These are phyloP conservation scores for Cercophora sp. DNA, from an alignment of 495 filamentous ascomycete genomes.

Conservation along the genomic window DNA sequence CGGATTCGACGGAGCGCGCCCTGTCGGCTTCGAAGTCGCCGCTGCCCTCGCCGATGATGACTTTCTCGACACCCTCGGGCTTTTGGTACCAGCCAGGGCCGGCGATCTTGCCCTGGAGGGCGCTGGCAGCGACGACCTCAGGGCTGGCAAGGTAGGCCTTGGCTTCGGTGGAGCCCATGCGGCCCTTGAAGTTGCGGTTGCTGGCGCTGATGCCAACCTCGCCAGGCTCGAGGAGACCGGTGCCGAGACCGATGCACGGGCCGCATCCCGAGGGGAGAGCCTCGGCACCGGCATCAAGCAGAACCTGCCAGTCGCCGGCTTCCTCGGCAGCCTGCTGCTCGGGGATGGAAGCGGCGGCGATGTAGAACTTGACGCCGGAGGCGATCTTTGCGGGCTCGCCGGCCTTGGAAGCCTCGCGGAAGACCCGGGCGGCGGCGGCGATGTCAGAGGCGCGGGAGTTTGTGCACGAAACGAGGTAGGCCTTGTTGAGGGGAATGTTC, in stretches of 20 bases:
- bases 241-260: slow-evolving; percentile 86
- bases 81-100: slow-evolving; percentile 78
- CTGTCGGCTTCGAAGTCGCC: slow-evolving; percentile 58
- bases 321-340: slow-evolving; percentile 80
- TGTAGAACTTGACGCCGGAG: slow-evolving; percentile 78
- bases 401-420: slow-evolving; percentile 66
- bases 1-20: slow-evolving; percentile 59
- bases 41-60: slow-evolving; percentile 67
- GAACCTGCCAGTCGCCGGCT: slow-evolving; percentile 79
- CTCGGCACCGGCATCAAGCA: slow-evolving; percentile 76
- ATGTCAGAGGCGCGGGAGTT: slow-evolving; percentile 84
- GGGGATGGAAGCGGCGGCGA: slow-evolving; percentile 77
- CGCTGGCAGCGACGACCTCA: slow-evolving; percentile 88
- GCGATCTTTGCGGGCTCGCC: slow-evolving; percentile 70
- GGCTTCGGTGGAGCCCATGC: slow-evolving; percentile 80
- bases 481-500: slow-evolving; percentile 75
- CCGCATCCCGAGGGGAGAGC: slow-evolving; percentile 77
- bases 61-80: slow-evolving; percentile 61
- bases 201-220: slow-evolving; percentile 86
- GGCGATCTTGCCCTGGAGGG: slow-evolving; percentile 69
- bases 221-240: slow-evolving; percentile 75
- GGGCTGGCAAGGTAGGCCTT: slow-evolving; percentile 88
- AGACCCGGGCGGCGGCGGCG: slow-evolving; percentile 77
- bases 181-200: slow-evolving; percentile 92
- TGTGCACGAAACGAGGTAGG: slow-evolving; percentile 89